Percentiles rank a stretch among this genome's conserved stretches.
Evolutionary conservation across 2,329 filamentous ascomycete species (phyloP).

Genomic region (Cordyceps cateniannulata): DNA sequence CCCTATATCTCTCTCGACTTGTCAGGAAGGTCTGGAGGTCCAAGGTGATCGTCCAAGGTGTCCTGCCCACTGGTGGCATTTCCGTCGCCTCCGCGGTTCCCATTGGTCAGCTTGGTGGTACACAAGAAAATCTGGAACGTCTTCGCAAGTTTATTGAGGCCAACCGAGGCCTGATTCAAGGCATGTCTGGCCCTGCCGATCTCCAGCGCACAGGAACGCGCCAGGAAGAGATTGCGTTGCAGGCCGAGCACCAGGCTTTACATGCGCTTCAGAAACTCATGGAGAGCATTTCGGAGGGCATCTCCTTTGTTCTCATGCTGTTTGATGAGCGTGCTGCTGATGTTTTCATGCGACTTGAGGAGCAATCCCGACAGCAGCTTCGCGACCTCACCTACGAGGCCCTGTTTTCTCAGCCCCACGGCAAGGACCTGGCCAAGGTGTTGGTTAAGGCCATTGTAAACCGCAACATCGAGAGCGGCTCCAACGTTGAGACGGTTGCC

Average conservation of each 20-base stretch:
- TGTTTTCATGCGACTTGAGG: conserved; percentile 71
- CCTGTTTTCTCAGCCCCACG: conserved; percentile 72
- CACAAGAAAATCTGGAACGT: conserved; percentile 75
- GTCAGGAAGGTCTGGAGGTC: conserved; percentile 84
- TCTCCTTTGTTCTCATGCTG: conserved; percentile 89
- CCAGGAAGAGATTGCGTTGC: conserved; percentile 85
- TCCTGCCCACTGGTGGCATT: conserved; percentile 51
- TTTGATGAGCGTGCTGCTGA: conserved; percentile 92
- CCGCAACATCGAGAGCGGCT: conserved; percentile 91
- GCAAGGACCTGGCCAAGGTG: conserved; percentile 86
- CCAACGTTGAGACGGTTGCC: conserved; percentile 94
- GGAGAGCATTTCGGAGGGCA: conserved; percentile 87
- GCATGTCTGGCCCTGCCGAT: conserved; percentile 83
- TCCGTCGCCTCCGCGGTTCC: conserved; percentile 61
- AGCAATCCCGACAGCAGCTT: conserved; percentile 61
- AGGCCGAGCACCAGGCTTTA: conserved; percentile 89
- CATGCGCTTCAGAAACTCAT: conserved; percentile 81
- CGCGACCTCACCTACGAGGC: conserved; percentile 77
- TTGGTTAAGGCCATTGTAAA: conserved; percentile 98
- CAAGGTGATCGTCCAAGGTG: conserved; percentile 56
- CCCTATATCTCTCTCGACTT: conserved; percentile 81
- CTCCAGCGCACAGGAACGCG: conserved; percentile 71
- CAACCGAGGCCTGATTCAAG: conserved; percentile 91
- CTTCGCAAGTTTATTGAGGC: conserved; percentile 74
- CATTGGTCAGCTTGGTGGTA: conserved; percentile 60